Conservation (phyloP, 1,139 yeast genomes). For the Suhomyces bokatorum region DNA sequence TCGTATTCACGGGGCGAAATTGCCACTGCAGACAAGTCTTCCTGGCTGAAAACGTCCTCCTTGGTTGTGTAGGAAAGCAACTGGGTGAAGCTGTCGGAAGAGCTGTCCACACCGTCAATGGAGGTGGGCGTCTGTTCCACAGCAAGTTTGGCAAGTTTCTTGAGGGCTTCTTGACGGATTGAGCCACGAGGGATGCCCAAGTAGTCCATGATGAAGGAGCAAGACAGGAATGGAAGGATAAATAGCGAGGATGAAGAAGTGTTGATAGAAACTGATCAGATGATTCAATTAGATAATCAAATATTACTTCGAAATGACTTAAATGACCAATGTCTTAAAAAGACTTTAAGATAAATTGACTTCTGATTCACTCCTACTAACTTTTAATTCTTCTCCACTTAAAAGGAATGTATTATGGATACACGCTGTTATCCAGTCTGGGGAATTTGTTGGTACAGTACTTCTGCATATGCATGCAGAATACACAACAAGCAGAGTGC, state of each 20-base stretch:
- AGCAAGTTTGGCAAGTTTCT: conserved; percentile 38
- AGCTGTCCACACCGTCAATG: conserved; percentile 8
- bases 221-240: background rate
- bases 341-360: too few relatives aligned
- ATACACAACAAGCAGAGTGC: too few relatives aligned
- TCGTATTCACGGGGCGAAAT: conserved; percentile 65
- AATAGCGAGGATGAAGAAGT: too few relatives aligned
- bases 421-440: background rate
- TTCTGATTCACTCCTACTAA: too few relatives aligned
- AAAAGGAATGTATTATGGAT: too few relatives aligned
- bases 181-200: conserved; percentile 40
- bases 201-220: conserved; percentile 34
- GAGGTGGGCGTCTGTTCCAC: conserved; percentile 20
- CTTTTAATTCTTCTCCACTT: too few relatives aligned
- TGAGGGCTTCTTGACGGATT: conserved; percentile 64
- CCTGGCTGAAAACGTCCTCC: conserved; percentile 11
- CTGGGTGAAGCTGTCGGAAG: conserved; percentile 27
- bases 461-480: background rate
- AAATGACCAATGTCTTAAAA: too few relatives aligned
- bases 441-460: background rate
- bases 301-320: too few relatives aligned
- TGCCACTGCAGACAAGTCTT: conserved; percentile 33
- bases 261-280: too few relatives aligned
- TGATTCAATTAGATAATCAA: too few relatives aligned
- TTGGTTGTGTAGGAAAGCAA: conserved; percentile 26